Base-by-base conservation (phyloP, 2,329 filamentous ascomycete genomes). In the Ceratocystis huliohia region DNA sequence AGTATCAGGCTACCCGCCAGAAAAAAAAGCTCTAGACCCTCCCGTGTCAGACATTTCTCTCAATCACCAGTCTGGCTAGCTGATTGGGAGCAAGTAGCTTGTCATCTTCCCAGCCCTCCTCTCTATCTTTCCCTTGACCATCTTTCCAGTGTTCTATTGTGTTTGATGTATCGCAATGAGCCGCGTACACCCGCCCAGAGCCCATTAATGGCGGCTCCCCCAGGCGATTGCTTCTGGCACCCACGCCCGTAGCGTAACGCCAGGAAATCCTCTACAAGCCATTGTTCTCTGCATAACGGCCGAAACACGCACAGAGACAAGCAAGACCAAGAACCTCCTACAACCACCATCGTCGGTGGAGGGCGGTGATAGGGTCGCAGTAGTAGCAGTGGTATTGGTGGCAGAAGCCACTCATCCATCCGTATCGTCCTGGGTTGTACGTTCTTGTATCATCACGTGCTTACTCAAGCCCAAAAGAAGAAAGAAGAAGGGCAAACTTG, bases 261-360 rank as follows among this genome's bases (percentile, higher is more conserved):
- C 28, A 59, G 37, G 37, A 41, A 59, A 59, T 59, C 28, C 56
- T 30, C 33, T 59, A 30, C 13, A 33, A n/a, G 25, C 56, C 56
- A 59, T 59, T 59, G 56, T 59, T 59, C 56, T 59, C 56, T 59
- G 56, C 56, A 59, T 59, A 30, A 37, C 56, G 56, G 56, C 30
- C 56, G 30, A 59, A 59, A 59, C 56, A 37, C 56, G 20, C 20
- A 53, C 20, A 53, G 15, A 53, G 48, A 25, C 48, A 10, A 25
- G 20, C 7, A 25, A 33, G n/a, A 5, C 28, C 5, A 50, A 25
- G 22, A 50, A 50, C n/a, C 22, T 50, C n/a, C 46, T 20, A 25
- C 46, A 50, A 20, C 46, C n/a, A 50, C 46, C 46, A 50, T 50
- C 37, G 10, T 15, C 37, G 13, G 37, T 10, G 3, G 3, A 41